Percentiles rank a stretch among this genome's conserved stretches.
Conservation (phyloP, 2,329 filamentous ascomycete genomes). For the Aspergillus brunneoviolaceus region DNA sequence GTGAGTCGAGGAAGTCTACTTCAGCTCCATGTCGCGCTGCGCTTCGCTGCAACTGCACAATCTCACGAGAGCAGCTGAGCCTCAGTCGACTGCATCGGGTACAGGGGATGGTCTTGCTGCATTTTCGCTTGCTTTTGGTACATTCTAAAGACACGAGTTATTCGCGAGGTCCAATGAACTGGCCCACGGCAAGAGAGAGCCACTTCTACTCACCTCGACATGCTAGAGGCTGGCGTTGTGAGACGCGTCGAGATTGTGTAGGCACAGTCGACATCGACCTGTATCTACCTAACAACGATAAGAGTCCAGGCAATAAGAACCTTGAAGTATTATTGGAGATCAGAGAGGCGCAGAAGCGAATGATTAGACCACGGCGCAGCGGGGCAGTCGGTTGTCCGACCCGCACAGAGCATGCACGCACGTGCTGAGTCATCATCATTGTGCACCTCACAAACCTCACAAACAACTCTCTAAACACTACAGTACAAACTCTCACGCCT, state of each 20-base stretch:
- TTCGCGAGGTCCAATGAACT: background rate
- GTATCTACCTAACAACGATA: background rate
- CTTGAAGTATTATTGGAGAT: too few species aligned
- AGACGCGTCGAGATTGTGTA: background rate
- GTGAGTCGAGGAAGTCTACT: slow-evolving; percentile 25
- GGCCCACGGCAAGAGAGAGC: background rate
- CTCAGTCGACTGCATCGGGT: slow-evolving; percentile 25
- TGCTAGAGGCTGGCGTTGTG: background rate
- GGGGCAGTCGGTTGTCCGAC: background rate
- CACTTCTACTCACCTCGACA: background rate
- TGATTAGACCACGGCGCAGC: background rate
- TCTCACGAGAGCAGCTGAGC: slow-evolving; percentile 26
- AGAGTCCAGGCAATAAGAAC: background rate
- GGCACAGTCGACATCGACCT: background rate
- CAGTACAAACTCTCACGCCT: background rate
- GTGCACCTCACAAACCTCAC: too few species aligned
- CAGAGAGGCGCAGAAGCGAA: too few species aligned
- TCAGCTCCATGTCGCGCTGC: slow-evolving; percentile 27
- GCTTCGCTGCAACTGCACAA: slow-evolving; percentile 25
- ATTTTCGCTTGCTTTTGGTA: slow-evolving; percentile 28
- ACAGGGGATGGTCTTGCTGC: slow-evolving; percentile 27
- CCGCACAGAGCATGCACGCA: background rate
- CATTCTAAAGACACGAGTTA: slow-evolving; percentile 18
- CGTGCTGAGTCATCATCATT: background rate
- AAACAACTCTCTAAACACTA: too few species aligned